Evolutionary conservation across 352 stramenopile species (phyloP).

Genomic region (Globisporangium irregulare): DNA sequence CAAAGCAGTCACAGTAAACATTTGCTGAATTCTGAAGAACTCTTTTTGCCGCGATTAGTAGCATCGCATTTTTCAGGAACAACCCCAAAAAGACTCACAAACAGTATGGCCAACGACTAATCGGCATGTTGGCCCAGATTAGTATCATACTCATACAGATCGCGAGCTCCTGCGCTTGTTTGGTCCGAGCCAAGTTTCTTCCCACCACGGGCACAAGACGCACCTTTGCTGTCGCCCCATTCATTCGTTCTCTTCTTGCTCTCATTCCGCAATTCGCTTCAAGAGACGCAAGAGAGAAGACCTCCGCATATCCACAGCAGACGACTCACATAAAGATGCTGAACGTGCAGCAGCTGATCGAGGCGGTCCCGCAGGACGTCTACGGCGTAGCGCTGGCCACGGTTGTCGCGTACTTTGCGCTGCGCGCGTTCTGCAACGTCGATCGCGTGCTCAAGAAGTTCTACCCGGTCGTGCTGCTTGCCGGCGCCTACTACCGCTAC

Average conservation of each 20-base stretch:
- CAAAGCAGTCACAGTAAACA: neutral
- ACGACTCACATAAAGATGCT: constrained; percentile 14
- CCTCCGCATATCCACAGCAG: neutral
- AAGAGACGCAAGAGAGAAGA: constrained; percentile 2
- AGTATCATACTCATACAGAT: constrained; percentile 3
- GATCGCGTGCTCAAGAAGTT: constrained; percentile 57
- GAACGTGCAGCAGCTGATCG: constrained; percentile 25
- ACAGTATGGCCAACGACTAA: neutral
- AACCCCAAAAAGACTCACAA: neutral
- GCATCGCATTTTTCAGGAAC: neutral
- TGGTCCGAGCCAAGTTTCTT: neutral
- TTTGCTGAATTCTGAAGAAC: neutral
- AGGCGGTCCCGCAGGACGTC: constrained; percentile 30
- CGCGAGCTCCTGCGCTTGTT: neutral
- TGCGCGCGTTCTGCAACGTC: constrained; percentile 65
- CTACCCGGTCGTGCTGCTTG: constrained; percentile 51
- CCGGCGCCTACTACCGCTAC: constrained; percentile 55
- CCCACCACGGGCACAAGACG: neutral
- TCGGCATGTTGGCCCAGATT: neutral
- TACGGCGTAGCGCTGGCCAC: constrained; percentile 32
- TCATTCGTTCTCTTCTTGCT: neutral
- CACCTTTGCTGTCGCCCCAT: neutral
- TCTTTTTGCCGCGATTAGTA: neutral
- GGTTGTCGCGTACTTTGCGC: constrained; percentile 53
- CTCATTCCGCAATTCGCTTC: constrained; percentile 13